Base-by-base conservation (phyloP, 2,329 filamentous ascomycete species). In the Penicillium sp. region DNA sequence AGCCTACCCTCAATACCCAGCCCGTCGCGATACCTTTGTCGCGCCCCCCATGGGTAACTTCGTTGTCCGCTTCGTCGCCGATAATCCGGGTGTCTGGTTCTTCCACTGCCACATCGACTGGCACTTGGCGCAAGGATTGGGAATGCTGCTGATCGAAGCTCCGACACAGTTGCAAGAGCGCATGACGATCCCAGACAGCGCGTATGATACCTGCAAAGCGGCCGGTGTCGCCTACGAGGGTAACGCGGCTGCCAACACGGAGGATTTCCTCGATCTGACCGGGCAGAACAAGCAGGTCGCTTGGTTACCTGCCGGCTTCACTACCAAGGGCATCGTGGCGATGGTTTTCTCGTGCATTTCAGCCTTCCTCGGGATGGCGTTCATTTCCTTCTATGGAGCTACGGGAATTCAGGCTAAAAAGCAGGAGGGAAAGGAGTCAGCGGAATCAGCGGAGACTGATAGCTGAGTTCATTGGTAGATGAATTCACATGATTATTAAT, bases 71-170 rank as follows among this genome's bases (percentile, higher is more conserved):
- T 79, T 79, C 56, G 60, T 71, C 21, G 70, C 72, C 15, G 69
- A 76, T 50, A 76, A 76, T 52, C 74, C 74, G 1, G 74, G 82
- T 34, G 76, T 88, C 21, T 88, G 85, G 85, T 70, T 88, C 4
- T 88, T 91, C 74, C 88, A 91, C 71, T 92, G 88, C 71, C 89
- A 93, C 67, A 86, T 92, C 48, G 87, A 89, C 65, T 93, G 87
- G 87, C 87, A 90, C 66, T 76, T 89, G 52, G 74, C 80, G 1
- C 84, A 83, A 3, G 87, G 87, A n/a, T 76, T 90, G 2, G 76
- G 84, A 3, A 81, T 84, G 23, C 85, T 83, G 1, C 81, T 89
- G 58, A 70, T 88, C 55, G 85, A 87, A 69, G 81, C 82, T 0
- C 85, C 85, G 0, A 65, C 79, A 3, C 79, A 83, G 16, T 66